A percentile compares a stretch with the other conserved stretches of the same genome.
phyloP scores from a whole-genome alignment of 192 early-diverging fungal genomes.

The Rhizoclosmatium globosum region DNA sequence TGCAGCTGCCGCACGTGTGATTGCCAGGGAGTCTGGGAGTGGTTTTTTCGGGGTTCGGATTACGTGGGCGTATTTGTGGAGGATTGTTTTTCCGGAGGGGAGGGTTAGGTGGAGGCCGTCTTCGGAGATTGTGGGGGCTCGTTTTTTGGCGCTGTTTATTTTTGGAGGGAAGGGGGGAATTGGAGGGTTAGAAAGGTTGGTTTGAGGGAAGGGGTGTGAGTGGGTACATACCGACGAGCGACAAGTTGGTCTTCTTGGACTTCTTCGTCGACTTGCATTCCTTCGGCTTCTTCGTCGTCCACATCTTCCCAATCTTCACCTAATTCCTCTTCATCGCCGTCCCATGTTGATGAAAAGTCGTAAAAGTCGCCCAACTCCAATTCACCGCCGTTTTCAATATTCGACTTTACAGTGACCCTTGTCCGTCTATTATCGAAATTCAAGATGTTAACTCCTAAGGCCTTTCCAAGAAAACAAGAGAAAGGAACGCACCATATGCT shows the following conservation, averaged over 20 bases:
- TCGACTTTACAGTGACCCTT: conserved; percentile 97
- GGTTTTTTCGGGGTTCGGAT: conserved; percentile 18
- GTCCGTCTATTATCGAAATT: conserved; percentile 59
- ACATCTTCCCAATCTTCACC: conserved; percentile 47
- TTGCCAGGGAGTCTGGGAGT: conserved; percentile 33
- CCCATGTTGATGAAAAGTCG: conserved; percentile 91
- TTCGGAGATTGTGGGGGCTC: conserved; percentile 60
- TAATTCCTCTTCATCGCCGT: conserved; percentile 62
- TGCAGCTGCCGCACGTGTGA: conserved; percentile 29
- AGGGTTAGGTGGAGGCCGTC: conserved; percentile 89
- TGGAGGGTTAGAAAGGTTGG: too few species aligned
- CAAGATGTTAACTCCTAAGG: not conserved
- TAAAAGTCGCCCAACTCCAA: conserved; percentile 95
- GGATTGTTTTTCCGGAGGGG: conserved; percentile 69
- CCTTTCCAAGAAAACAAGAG: not conserved
- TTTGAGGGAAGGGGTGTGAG: not conserved
- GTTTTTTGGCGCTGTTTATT: conserved; percentile 14
- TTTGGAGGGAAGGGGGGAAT: too few species aligned
- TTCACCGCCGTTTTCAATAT: conserved; percentile 93
- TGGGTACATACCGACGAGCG: conserved; percentile 10
- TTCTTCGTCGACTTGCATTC: not conserved
- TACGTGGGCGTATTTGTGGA: conserved; percentile 33
- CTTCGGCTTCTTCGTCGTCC: conserved; percentile 35
- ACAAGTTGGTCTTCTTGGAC: not conserved
- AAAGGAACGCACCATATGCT: conserved; percentile 78